phyloP scores from a whole-genome alignment of 768 basidiomycete genomes.

The Dentipellis fragilis region DNA sequence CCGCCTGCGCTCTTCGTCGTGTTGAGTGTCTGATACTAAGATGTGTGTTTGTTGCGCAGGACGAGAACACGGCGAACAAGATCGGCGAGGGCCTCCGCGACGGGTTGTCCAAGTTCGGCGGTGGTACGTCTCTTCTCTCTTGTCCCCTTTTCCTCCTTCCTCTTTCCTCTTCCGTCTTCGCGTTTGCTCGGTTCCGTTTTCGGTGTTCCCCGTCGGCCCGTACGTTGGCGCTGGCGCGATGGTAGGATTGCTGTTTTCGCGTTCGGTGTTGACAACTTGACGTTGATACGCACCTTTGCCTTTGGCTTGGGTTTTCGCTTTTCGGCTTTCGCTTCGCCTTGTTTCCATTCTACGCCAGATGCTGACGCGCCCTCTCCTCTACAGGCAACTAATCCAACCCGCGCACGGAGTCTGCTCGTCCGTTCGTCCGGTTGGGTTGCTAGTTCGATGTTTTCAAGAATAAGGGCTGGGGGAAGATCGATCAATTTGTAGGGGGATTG shows the following conservation, averaged over 20 bases:
- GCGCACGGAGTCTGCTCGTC: too few species aligned
- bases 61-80: slow-evolving; percentile 26
- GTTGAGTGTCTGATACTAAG: not conserved
- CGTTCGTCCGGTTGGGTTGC: not conserved
- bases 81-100: slow-evolving; percentile 25
- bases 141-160: not conserved
- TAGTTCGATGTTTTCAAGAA: not conserved
- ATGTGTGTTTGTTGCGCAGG: slow-evolving; percentile 11
- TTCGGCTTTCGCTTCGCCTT: too few species aligned
- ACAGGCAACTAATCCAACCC: not conserved
- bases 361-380: not conserved
- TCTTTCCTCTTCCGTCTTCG: not conserved
- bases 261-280: too few species aligned
- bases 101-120: slow-evolving; percentile 10
- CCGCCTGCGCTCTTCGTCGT: slow-evolving; percentile 50
- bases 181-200: too few species aligned
- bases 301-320: too few species aligned
- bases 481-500: too few species aligned
- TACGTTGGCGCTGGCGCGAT: too few species aligned
- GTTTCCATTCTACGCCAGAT: not conserved
- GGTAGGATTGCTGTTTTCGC: too few species aligned
- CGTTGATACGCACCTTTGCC: too few species aligned
- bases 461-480: too few species aligned
- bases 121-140: not conserved
- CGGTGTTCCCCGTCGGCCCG: too few species aligned